phyloP scores from a whole-genome alignment of 129 eudicot genomes.

The Tagetes erecta region DNA sequence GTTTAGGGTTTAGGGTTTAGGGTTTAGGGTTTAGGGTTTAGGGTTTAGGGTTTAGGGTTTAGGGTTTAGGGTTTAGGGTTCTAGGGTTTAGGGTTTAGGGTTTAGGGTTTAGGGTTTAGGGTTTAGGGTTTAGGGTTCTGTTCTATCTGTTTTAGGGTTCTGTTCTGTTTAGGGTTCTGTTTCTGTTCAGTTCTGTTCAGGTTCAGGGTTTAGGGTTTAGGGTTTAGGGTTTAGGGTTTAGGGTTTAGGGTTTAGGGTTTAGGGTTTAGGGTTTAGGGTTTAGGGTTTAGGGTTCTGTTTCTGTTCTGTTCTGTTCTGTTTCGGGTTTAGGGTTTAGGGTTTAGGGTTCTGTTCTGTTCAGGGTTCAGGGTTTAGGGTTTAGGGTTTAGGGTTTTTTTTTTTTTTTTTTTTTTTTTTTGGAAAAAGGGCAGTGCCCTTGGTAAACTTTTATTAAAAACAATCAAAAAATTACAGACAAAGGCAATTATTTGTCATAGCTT shows the following conservation, averaged over 20 bases:
- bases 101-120: neutral
- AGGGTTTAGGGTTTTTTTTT: neutral
- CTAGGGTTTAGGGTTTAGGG: neutral
- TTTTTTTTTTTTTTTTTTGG: no score
- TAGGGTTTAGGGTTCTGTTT: neutral
- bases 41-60: conserved; percentile 14
- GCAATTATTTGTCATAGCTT: no score
- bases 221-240: neutral
- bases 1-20: conserved; percentile 8
- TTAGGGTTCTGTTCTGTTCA: no score
- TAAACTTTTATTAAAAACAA: no score
- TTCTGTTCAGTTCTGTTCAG: neutral
- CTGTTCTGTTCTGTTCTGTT: no score
- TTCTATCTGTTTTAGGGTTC: conserved; percentile 11
- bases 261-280: neutral
- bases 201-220: neutral
- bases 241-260: neutral
- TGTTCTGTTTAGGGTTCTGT: conserved; percentile 8
- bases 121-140: conserved; percentile 8
- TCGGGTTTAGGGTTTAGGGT: no score
- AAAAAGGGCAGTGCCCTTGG: no score
- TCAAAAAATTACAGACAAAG: no score
- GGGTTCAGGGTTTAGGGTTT: no score
- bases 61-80: conserved; percentile 12
- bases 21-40: conserved; percentile 6